Percentiles rank a stretch among this genome's conserved stretches.
These are phyloP conservation scores for Cenchrus fungigraminus DNA, from an alignment of 176 grass and related monocot species.

Conservation along the genomic window DNA sequence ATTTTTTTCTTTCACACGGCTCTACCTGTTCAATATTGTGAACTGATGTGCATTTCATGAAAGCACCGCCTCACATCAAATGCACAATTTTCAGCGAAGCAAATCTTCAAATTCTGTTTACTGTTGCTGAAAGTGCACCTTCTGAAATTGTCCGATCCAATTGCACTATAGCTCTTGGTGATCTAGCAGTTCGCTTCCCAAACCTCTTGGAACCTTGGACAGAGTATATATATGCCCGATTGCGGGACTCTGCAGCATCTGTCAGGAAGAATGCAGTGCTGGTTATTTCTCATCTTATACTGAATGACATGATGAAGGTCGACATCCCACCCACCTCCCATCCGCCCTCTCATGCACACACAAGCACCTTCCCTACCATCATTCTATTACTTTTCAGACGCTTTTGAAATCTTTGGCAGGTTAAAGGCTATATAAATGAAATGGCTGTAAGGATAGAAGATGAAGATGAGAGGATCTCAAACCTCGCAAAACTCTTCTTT, in stretches of 20 bases:
- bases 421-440: conserved; percentile 97
- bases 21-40: conserved; percentile 23
- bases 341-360: not conserved
- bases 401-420: conserved; percentile 54
- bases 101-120: conserved; percentile 95
- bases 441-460: conserved; percentile 92
- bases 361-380: not conserved
- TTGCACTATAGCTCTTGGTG: conserved; percentile 91
- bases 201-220: conserved; percentile 98
- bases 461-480: conserved; percentile 88
- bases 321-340: not conserved
- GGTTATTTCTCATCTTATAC: conserved; percentile 97
- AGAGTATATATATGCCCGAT: conserved; percentile 83
- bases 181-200: conserved; percentile 90
- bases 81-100: conserved; percentile 67
- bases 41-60: conserved; percentile 7
- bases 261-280: conserved; percentile 96
- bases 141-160: conserved; percentile 88
- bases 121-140: conserved; percentile 72
- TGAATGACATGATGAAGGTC: conserved; percentile 99
- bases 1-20: not conserved
- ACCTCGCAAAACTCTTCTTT: conserved; percentile 94
- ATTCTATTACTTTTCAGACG: conserved; percentile 14
- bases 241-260: conserved; percentile 70
- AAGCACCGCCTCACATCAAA: not conserved